Evolutionary conservation across 2,329 filamentous ascomycete species (phyloP).

Genomic region (Exophiala dermatitidis): DNA sequence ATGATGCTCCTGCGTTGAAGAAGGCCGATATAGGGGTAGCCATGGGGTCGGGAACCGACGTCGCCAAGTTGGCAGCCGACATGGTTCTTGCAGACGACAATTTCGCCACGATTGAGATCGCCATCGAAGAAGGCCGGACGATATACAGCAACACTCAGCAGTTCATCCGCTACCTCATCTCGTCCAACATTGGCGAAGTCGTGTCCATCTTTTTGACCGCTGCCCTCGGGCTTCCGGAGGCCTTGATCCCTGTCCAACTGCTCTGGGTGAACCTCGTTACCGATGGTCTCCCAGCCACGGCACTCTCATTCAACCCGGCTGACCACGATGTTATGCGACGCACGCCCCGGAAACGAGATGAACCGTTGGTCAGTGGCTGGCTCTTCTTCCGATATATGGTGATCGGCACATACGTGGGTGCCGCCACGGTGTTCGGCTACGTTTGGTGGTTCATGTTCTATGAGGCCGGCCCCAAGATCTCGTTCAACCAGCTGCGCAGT

Average conservation of each 20-base stretch:
- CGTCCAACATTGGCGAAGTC: slow-evolving; percentile 97
- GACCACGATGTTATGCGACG: slow-evolving; percentile 97
- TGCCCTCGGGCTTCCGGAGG: slow-evolving; percentile 93
- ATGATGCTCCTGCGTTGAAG: slow-evolving; percentile 94
- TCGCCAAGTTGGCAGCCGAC: slow-evolving; percentile 90
- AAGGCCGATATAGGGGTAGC: slow-evolving; percentile 98
- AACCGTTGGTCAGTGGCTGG: slow-evolving; percentile 88
- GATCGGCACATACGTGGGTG: slow-evolving; percentile 88
- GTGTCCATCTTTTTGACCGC: slow-evolving; percentile 98
- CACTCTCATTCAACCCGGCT: slow-evolving; percentile 95
- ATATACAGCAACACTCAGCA: slow-evolving; percentile 99
- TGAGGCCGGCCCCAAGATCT: slow-evolving; percentile 78
- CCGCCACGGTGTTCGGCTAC: slow-evolving; percentile 91
- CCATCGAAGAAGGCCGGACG: slow-evolving; percentile 91
- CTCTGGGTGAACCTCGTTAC: slow-evolving; percentile 99
- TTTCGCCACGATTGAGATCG: slow-evolving; percentile 93
- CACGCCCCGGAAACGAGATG: slow-evolving; percentile 82
- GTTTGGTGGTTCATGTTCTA: slow-evolving; percentile 99
- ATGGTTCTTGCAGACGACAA: slow-evolving; percentile 99
- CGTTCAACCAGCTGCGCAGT: slow-evolving; percentile 78
- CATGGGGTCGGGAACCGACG: slow-evolving; percentile 96
- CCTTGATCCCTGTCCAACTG: slow-evolving; percentile 90
- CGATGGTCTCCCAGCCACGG: slow-evolving; percentile 91
- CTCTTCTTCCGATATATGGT: slow-evolving; percentile 96
- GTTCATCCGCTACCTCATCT: slow-evolving; percentile 98